Percentiles rank a stretch among this genome's conserved stretches.
phyloP scores from a whole-genome alignment of 257 asterid genomes.

The Solanum gandarillasii region DNA sequence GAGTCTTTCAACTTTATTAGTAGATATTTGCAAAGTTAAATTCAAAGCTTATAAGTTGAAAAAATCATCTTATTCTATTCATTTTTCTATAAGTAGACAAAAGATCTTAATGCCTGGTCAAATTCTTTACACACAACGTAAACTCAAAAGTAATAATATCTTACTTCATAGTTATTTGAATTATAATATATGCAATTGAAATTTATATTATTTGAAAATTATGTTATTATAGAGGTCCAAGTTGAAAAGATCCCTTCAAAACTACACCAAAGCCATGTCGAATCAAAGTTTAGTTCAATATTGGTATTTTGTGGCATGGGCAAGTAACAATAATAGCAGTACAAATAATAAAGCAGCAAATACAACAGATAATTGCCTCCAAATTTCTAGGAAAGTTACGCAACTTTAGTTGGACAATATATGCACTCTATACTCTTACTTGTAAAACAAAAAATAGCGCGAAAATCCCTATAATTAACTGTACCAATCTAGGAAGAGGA shows the following conservation, averaged over 20 bases:
- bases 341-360: not conserved
- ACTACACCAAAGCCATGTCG: not conserved
- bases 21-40: no score
- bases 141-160: not conserved
- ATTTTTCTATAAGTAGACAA: no score
- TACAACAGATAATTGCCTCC: not conserved
- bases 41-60: not conserved
- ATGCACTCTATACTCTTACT: not conserved
- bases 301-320: not conserved
- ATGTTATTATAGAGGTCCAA: not conserved
- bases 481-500: constrained; percentile 91
- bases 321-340: not conserved
- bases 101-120: not conserved
- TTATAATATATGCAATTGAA: not conserved
- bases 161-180: not conserved
- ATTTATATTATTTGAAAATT: not conserved
- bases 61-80: not conserved
- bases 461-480: constrained; percentile 65
- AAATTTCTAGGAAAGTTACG: not conserved
- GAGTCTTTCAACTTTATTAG: not conserved
- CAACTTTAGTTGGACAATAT: not conserved
- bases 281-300: not conserved
- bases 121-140: not conserved
- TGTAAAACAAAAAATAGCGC: constrained; percentile 54
- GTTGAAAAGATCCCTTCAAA: not conserved